phyloP scores from a whole-genome alignment of 306 rosid species.

The Cicer pinnatifidum region DNA sequence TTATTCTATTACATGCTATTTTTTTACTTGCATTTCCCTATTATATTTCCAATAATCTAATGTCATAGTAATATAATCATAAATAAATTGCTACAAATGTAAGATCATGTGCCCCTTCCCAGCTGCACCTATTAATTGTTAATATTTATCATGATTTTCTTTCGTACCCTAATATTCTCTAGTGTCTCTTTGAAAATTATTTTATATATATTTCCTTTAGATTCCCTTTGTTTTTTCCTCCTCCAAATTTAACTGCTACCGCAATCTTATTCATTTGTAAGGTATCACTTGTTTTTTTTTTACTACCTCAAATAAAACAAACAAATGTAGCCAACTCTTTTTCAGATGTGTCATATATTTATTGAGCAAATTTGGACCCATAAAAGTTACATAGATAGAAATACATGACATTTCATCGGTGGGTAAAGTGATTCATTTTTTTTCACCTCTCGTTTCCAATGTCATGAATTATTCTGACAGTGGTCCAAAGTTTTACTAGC shows the following conservation, averaged over 20 bases:
- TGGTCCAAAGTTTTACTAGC: conserved; percentile 51
- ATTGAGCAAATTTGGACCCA: conserved; percentile 40
- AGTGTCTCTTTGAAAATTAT: conserved; percentile 38
- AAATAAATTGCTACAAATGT: conserved; percentile 45
- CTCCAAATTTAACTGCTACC: conserved; percentile 29
- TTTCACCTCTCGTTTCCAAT: conserved; percentile 44
- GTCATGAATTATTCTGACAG: conserved; percentile 53
- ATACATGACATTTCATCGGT: conserved; percentile 31
- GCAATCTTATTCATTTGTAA: conserved; percentile 18
- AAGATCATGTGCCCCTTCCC: conserved; percentile 63
- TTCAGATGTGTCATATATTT: conserved; percentile 41
- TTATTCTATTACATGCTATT: conserved; percentile 40
- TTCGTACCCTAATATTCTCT: conserved; percentile 45
- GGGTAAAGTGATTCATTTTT: conserved; percentile 41
- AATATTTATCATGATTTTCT: conserved; percentile 43
- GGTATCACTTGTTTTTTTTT: conserved; percentile 18
- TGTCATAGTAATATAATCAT: conserved; percentile 9
- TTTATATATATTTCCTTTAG: conserved; percentile 14
- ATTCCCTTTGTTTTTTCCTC: conserved; percentile 46
- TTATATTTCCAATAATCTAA: not conserved
- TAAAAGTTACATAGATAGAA: conserved; percentile 34
- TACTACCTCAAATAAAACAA: conserved; percentile 37
- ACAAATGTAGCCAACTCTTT: conserved; percentile 43
- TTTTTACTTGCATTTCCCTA: conserved; percentile 5
- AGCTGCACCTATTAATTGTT: conserved; percentile 40